Conservation (phyloP, 2,329 filamentous ascomycete genomes). For the Colletotrichum sp. region DNA sequence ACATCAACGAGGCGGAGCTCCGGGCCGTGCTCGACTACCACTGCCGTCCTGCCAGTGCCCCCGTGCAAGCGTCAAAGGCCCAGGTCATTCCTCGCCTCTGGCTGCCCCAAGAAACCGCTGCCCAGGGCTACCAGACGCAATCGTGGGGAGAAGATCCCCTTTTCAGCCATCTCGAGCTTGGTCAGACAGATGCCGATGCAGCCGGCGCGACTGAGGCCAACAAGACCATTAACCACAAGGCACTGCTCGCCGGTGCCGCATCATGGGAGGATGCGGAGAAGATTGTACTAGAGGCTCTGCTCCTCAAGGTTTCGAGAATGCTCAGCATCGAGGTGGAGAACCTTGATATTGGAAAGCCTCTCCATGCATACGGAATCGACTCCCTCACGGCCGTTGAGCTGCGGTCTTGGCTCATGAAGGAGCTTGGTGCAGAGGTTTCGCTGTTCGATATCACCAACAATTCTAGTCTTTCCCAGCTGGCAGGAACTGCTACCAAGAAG, state of each 20-base stretch:
- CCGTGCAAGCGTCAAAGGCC: background rate
- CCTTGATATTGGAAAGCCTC: slow-evolving; percentile 23
- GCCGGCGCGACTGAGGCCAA: background rate
- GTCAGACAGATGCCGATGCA: background rate
- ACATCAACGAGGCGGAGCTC: slow-evolving; percentile 26
- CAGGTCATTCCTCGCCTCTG: slow-evolving; percentile 30
- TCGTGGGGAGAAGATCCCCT: slow-evolving; percentile 27
- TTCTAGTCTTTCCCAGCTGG: slow-evolving; percentile 25
- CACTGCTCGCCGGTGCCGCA: slow-evolving; percentile 23
- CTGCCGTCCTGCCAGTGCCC: slow-evolving; percentile 15
- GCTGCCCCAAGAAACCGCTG: slow-evolving; percentile 24
- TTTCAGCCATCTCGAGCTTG: slow-evolving; percentile 24
- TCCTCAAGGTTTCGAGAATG: slow-evolving; percentile 26
- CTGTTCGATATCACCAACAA: slow-evolving; percentile 49
- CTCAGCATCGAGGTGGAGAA: slow-evolving; percentile 21
- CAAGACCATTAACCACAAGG: slow-evolving; percentile 16
- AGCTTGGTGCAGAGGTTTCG: slow-evolving; percentile 46
- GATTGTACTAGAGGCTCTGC: slow-evolving; percentile 27
- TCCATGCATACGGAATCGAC: slow-evolving; percentile 29
- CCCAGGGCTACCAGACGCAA: slow-evolving; percentile 25
- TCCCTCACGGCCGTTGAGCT: slow-evolving; percentile 36
- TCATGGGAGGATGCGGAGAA: slow-evolving; percentile 25
- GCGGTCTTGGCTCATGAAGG: slow-evolving; percentile 52
- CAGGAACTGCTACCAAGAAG: slow-evolving; percentile 24
- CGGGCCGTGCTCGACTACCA: slow-evolving; percentile 29